Evolutionary conservation across 495 filamentous ascomycete genomes (phyloP).

Genomic region (Delitschia confertaspora): DNA sequence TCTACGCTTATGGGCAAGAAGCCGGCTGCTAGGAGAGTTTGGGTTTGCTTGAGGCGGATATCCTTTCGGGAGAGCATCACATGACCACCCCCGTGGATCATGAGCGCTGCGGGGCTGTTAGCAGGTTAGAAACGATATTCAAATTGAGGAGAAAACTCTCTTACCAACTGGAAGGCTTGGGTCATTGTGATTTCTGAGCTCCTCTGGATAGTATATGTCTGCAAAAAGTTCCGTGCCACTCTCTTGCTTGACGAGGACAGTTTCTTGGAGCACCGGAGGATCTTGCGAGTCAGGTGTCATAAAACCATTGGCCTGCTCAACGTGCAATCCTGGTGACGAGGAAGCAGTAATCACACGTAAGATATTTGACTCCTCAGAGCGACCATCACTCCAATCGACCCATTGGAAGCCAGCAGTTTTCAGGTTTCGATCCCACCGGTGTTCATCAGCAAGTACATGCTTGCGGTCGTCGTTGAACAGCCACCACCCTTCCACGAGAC

Average conservation of each 20-base stretch:
- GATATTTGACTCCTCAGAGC: slow-evolving; percentile 27
- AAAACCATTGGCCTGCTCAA: too few relatives aligned
- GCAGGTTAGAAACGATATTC: too few relatives aligned
- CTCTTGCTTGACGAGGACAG: too few relatives aligned
- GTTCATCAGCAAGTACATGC: slow-evolving; percentile 29
- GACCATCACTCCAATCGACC: slow-evolving; percentile 34
- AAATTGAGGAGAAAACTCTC: too few relatives aligned
- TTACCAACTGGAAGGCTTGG: too few relatives aligned
- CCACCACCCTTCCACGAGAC: slow-evolving; percentile 46
- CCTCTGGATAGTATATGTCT: too few relatives aligned
- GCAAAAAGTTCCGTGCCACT: too few relatives aligned
- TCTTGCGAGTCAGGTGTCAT: too few relatives aligned
- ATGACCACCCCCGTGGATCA: slow-evolving; percentile 8
- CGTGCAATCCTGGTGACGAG: too few relatives aligned
- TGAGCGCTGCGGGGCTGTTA: too few relatives aligned
- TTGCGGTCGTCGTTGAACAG: slow-evolving; percentile 38
- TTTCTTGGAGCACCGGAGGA: too few relatives aligned
- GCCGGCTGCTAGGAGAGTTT: not conserved
- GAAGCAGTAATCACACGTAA: slow-evolving; percentile 28
- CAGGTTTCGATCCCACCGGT: slow-evolving; percentile 33
- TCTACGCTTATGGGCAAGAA: slow-evolving; percentile 6
- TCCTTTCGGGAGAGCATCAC: slow-evolving; percentile 4
- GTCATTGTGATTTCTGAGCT: too few relatives aligned
- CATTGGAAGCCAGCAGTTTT: slow-evolving; percentile 30
- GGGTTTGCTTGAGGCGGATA: not conserved